These are phyloP conservation scores for Phytophthora multivora DNA, from an alignment of 352 stramenopile species.

Conservation along the genomic window DNA sequence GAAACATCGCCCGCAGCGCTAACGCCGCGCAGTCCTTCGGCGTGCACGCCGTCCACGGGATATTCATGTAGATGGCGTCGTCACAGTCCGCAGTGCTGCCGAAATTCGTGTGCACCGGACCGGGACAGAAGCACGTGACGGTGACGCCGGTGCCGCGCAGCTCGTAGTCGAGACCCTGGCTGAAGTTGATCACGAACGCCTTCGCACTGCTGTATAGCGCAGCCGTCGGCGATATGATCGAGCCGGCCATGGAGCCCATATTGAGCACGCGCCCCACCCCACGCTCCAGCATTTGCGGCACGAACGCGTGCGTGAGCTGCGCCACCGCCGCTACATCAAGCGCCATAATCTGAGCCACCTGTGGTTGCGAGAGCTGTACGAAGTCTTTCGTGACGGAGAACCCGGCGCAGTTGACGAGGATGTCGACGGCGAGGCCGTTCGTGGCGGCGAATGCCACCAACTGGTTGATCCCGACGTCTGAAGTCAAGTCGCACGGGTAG, in stretches of 20 bases:
- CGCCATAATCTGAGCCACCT: slow-evolving; percentile 60
- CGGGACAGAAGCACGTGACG: slow-evolving; percentile 70
- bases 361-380: slow-evolving; percentile 27
- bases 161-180: slow-evolving; percentile 74
- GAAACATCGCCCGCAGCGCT: slow-evolving; percentile 67
- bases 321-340: slow-evolving; percentile 62
- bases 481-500: slow-evolving; percentile 54
- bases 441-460: slow-evolving; percentile 44
- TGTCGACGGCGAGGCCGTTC: slow-evolving; percentile 64
- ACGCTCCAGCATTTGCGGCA: slow-evolving; percentile 72
- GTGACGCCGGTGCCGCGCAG: slow-evolving; percentile 60
- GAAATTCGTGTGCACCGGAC: slow-evolving; percentile 72
- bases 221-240: slow-evolving; percentile 55
- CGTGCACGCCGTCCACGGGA: slow-evolving; percentile 35
- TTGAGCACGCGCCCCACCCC: slow-evolving; percentile 77
- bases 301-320: slow-evolving; percentile 57
- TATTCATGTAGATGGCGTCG: slow-evolving; percentile 53
- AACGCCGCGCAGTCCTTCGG: slow-evolving; percentile 47
- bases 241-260: slow-evolving; percentile 62
- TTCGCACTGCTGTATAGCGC: slow-evolving; percentile 76
- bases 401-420: slow-evolving; percentile 80
- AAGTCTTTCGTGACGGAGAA: slow-evolving; percentile 48
- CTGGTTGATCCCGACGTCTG: slow-evolving; percentile 34
- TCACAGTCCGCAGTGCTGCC: slow-evolving; percentile 42
- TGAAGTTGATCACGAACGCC: slow-evolving; percentile 72